Evolutionary conservation across 2,329 filamentous ascomycete species (phyloP), one percentile per base, ranked within the genome.

Genomic region (Paracoccidioides brasiliensis): DNA sequence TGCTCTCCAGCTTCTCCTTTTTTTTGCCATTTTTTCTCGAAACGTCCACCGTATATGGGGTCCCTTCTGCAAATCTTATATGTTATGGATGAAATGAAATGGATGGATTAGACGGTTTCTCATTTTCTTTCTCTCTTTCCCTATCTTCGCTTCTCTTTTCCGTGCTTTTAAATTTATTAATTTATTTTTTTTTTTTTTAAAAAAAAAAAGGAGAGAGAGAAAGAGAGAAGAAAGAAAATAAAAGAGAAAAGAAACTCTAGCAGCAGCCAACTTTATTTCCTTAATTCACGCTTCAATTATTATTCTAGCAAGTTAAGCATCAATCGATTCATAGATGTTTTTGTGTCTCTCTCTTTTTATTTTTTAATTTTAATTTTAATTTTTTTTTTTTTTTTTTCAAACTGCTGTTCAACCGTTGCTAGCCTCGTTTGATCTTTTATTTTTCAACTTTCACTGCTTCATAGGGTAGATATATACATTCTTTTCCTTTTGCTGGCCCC

Each of bases 21-120:
- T 6, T 46, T 33, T 5, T 5, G 30, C n/a, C 33, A 30, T 2
- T 2, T 44, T 46, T 28, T 28, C 22, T 22, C 22, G 22, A 22
- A 22, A 22, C 2, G 7, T 38, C 37, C 45, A 37, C 30, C n/a
- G n/a, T 32, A 37, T 32, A 30, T 33, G 32, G 30, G 32, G n/a
- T 9, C 3, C 15, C 15, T 53, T 54, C 40, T 50, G 30, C 33
- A 44, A 52, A 35, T 56, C 30, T 42, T 48, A 9, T 56, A n/a
- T 32, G 51, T 32, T 45, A 22, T 45, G 44, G 45, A 42, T 32
- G 32, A 22, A 49, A 49, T 49, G 45, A 49, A 49, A 49, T 49
- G 45, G 45, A 49, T 10, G 45, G 32, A 49, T 49, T 49, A 49
- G 45, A 49, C 45, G 45, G 32, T 49, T 49, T 49, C n/a, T 22